Conservation (phyloP, 2,329 filamentous ascomycete species). For the Epicoccum sorghinum region DNA sequence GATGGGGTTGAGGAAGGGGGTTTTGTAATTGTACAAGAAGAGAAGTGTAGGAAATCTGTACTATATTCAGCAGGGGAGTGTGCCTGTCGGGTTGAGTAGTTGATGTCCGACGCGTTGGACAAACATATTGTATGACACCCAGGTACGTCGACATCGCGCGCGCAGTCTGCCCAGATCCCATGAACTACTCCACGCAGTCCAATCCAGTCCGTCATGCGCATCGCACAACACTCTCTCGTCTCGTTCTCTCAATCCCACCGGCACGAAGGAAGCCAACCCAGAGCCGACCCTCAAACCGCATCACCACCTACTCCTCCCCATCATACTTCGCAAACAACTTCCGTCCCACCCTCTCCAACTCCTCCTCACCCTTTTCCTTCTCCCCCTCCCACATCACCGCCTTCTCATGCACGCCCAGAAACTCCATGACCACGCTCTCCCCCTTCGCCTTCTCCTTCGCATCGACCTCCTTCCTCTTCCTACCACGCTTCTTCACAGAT, state of each 20-base stretch:
- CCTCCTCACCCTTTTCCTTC: constrained; percentile 21
- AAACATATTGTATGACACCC: too few species aligned
- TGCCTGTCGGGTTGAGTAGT: too few species aligned
- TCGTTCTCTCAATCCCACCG: too few species aligned
- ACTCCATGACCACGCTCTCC: constrained; percentile 25
- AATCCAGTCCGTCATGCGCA: too few species aligned
- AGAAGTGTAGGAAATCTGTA: background rate
- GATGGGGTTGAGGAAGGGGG: background rate
- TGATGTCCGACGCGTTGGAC: too few species aligned
- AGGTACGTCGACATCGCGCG: too few species aligned
- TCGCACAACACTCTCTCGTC: too few species aligned
- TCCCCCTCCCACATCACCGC: constrained; percentile 21
- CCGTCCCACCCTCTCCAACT: constrained; percentile 25
- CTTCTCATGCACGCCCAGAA: constrained; percentile 28
- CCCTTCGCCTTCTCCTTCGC: constrained; percentile 10
- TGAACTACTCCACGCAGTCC: too few species aligned
- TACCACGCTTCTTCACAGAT: constrained; percentile 17
- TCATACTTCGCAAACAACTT: constrained; percentile 29
- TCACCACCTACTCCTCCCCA: constrained; percentile 1
- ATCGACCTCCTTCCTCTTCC: constrained; percentile 22
- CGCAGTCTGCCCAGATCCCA: too few species aligned
- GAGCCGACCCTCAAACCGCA: too few species aligned
- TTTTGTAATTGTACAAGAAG: constrained; percentile 4
- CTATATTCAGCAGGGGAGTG: background rate
- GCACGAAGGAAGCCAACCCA: too few species aligned